phyloP scores from a whole-genome alignment of 768 basidiomycete species.

The Tulasnella sp. region DNA sequence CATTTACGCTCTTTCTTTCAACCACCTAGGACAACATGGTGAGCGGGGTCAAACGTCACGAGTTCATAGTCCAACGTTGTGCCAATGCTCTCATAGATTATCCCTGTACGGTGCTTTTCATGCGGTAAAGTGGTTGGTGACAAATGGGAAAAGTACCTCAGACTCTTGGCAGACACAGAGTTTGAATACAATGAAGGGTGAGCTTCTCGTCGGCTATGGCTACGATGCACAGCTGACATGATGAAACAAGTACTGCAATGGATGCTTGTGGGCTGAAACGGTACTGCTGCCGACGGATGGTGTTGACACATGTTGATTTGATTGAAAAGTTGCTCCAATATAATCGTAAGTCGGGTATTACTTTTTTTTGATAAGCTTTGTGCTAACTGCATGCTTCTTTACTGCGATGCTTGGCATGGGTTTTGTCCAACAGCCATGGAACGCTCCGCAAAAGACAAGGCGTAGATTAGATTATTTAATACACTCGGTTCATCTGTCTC shows the following conservation, averaged over 20 bases:
- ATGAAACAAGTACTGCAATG: conserved; percentile 62
- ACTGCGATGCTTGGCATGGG: too few relatives aligned
- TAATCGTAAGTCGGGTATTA: conserved; percentile 51
- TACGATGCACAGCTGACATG: neutral
- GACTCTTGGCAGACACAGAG: conserved; percentile 63
- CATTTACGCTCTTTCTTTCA: too few relatives aligned
- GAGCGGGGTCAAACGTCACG: too few relatives aligned
- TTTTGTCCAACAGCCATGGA: conserved; percentile 5
- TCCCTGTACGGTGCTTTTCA: conserved; percentile 90
- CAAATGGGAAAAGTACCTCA: conserved; percentile 84
- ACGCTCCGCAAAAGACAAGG: neutral
- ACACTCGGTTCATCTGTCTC: too few relatives aligned
- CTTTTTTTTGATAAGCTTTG: neutral
- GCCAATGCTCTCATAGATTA: conserved; percentile 48
- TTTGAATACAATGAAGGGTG: conserved; percentile 58
- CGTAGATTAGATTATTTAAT: too few relatives aligned
- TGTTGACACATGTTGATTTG: conserved; percentile 91
- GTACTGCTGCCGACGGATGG: conserved; percentile 96
- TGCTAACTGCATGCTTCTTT: too few relatives aligned
- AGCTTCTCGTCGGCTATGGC: neutral
- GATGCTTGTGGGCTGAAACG: conserved; percentile 81
- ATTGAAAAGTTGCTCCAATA: conserved; percentile 96
- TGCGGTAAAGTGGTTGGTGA: conserved; percentile 96
- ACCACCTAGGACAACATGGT: too few relatives aligned
- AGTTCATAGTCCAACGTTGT: too few relatives aligned